These are phyloP conservation scores for Penicillium malachiteum DNA, from an alignment of 495 filamentous ascomycete species.

Conservation along the genomic window DNA sequence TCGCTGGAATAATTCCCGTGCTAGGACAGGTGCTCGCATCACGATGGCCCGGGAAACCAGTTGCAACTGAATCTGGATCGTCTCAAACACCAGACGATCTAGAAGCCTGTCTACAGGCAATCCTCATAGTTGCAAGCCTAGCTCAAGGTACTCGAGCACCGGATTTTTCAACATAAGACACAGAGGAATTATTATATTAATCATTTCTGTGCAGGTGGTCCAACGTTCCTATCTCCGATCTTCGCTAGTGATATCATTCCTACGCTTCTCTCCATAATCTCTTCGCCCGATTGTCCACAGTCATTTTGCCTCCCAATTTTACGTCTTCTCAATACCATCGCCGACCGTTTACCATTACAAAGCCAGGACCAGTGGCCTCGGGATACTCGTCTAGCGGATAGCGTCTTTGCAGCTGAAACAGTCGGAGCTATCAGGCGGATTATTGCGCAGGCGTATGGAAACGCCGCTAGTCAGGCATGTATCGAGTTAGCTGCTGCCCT, in stretches of 20 bases:
- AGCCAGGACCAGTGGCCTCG: slow-evolving; percentile 42
- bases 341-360: slow-evolving; percentile 59
- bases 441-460: slow-evolving; percentile 55
- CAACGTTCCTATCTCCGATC: slow-evolving; percentile 73
- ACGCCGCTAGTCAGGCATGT: slow-evolving; percentile 57
- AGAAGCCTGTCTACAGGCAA: slow-evolving; percentile 70
- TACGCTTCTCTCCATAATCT: slow-evolving; percentile 65
- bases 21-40: slow-evolving; percentile 60
- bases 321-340: slow-evolving; percentile 69
- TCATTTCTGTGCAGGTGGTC: slow-evolving; percentile 60
- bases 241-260: slow-evolving; percentile 63
- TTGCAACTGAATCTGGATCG: slow-evolving; percentile 23
- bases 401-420: slow-evolving; percentile 60
- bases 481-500: slow-evolving; percentile 66
- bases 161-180: background rate
- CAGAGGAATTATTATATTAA: slow-evolving; percentile 12
- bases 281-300: slow-evolving; percentile 60
- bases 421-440: slow-evolving; percentile 62
- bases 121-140: slow-evolving; percentile 78
- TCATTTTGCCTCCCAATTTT: slow-evolving; percentile 70
- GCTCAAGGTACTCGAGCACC: slow-evolving; percentile 64
- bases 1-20: slow-evolving; percentile 64
- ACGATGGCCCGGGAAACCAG: slow-evolving; percentile 31
- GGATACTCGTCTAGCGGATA: slow-evolving; percentile 56
- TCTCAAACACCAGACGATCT: slow-evolving; percentile 51